Percentiles rank a stretch among this genome's conserved stretches.
Evolutionary conservation across 768 basidiomycete genomes (phyloP).

Genomic region (Asterophora parasitica): DNA sequence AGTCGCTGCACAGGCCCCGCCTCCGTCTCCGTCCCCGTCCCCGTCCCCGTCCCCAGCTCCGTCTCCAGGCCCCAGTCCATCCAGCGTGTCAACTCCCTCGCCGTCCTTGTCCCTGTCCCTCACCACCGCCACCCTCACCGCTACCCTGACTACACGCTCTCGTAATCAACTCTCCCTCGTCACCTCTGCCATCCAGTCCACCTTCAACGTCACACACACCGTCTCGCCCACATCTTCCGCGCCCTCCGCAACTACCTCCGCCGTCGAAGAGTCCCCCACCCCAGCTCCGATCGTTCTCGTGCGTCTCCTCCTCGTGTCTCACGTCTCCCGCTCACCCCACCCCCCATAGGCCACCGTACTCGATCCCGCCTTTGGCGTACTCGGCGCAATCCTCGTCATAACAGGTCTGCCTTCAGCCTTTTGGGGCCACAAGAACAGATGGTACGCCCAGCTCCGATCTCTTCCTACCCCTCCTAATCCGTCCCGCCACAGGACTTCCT

Average conservation of each 20-base stretch:
- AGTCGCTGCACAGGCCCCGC: background rate
- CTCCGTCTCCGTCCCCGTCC: slow-evolving; percentile 15
- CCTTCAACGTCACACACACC: slow-evolving; percentile 59
- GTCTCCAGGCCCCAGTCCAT: slow-evolving; percentile 13
- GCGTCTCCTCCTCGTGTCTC: slow-evolving; percentile 9
- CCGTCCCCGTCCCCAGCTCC: slow-evolving; percentile 24
- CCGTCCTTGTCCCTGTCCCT: slow-evolving; percentile 48
- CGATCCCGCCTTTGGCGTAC: slow-evolving; percentile 85
- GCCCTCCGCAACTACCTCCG: slow-evolving; percentile 21
- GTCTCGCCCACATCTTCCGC: slow-evolving; percentile 35
- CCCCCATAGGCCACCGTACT: slow-evolving; percentile 53
- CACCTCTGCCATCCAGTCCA: slow-evolving; percentile 53
- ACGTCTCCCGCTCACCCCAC: slow-evolving; percentile 28
- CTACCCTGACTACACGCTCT: slow-evolving; percentile 39
- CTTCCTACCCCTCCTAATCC: slow-evolving; percentile 13
- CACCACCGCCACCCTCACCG: slow-evolving; percentile 48
- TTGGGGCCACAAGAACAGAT: slow-evolving; percentile 94
- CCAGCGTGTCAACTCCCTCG: no score
- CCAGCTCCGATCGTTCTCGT: slow-evolving; percentile 40
- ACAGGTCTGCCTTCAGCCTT: slow-evolving; percentile 88
- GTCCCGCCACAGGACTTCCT: slow-evolving; percentile 64
- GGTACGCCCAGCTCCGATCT: slow-evolving; percentile 43
- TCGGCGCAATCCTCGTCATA: slow-evolving; percentile 83
- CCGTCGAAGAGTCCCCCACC: slow-evolving; percentile 40
- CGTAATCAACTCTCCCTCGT: slow-evolving; percentile 45